Evolutionary conservation across 768 basidiomycete genomes (phyloP).

Genomic region (Pleurotus cornucopiae): DNA sequence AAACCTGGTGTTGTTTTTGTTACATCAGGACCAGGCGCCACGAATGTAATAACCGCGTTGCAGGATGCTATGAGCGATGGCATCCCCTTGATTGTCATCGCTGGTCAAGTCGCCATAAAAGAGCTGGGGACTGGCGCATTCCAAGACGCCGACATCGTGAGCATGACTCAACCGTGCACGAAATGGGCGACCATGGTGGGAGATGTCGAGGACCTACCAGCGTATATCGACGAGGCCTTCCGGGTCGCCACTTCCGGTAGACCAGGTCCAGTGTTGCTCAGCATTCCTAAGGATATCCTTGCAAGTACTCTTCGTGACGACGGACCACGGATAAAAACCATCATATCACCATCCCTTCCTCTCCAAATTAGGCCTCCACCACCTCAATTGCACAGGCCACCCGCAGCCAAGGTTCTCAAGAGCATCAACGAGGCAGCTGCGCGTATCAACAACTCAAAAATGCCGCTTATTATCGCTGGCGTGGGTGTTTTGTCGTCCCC

Average conservation of each 20-base stretch:
- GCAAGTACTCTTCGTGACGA: constrained; percentile 71
- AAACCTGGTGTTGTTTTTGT: constrained; percentile 98
- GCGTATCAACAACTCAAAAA: constrained; percentile 88
- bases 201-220: constrained; percentile 88
- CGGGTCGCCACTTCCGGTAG: constrained; percentile 97
- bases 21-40: constrained; percentile 96
- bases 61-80: constrained; percentile 96
- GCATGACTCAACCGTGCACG: constrained; percentile 94
- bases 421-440: constrained; percentile 80
- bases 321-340: no score
- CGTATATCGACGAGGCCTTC: constrained; percentile 98
- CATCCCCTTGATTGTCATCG: constrained; percentile 90
- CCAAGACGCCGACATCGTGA: constrained; percentile 96
- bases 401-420: constrained; percentile 51
- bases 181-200: constrained; percentile 99
- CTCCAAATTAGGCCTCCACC: constrained; percentile 73
- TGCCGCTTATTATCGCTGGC: constrained; percentile 90
- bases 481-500: constrained; percentile 83
- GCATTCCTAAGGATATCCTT: constrained; percentile 96
- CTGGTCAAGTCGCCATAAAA: constrained; percentile 94
- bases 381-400: constrained; percentile 65
- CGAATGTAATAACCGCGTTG: constrained; percentile 96
- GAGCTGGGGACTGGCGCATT: constrained; percentile 97
- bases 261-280: constrained; percentile 96
- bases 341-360: no score